Conservation (phyloP, 768 basidiomycete species). For the Kondoa malvinella region DNA sequence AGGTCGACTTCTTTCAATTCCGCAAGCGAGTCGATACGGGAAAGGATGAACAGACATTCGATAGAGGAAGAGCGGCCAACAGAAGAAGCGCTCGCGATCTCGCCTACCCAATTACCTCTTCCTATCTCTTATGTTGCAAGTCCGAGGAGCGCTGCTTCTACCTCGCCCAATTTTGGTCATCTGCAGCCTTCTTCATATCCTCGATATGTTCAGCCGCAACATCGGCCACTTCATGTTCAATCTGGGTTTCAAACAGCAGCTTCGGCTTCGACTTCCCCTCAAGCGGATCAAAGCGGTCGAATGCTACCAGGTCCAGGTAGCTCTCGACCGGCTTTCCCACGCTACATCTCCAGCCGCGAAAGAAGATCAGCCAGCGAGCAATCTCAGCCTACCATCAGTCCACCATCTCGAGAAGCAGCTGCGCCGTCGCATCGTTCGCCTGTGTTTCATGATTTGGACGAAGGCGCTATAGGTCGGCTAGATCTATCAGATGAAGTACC, state of each 20-base stretch:
- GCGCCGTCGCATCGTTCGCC: background rate
- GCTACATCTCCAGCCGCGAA: conserved; percentile 9
- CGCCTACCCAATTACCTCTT: conserved; percentile 6
- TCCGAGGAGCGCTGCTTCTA: conserved; percentile 5
- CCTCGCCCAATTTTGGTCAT: background rate
- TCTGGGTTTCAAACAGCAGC: conserved; percentile 1
- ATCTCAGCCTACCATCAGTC: background rate
- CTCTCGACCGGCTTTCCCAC: conserved; percentile 11
- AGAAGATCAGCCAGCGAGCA: conserved; percentile 3
- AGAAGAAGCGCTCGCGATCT: background rate
- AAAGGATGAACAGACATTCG: background rate
- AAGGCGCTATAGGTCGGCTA: background rate
- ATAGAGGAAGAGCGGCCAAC: conserved; percentile 4
- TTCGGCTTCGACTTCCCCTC: conserved; percentile 1
- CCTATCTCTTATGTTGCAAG: conserved; percentile 9
- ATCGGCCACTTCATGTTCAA: background rate
- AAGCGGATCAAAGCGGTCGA: background rate
- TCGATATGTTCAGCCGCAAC: conserved; percentile 3
- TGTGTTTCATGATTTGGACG: background rate
- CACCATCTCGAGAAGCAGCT: background rate
- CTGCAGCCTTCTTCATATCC: conserved; percentile 6
- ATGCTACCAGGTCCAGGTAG: background rate
- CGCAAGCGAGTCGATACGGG: conserved; percentile 4
- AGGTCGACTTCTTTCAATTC: background rate
- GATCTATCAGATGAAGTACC: background rate